Evolutionary conservation across 192 early-diverging fungal species (phyloP), one percentile per base, ranked within the genome.

Genomic region (Coemansia sp.): DNA sequence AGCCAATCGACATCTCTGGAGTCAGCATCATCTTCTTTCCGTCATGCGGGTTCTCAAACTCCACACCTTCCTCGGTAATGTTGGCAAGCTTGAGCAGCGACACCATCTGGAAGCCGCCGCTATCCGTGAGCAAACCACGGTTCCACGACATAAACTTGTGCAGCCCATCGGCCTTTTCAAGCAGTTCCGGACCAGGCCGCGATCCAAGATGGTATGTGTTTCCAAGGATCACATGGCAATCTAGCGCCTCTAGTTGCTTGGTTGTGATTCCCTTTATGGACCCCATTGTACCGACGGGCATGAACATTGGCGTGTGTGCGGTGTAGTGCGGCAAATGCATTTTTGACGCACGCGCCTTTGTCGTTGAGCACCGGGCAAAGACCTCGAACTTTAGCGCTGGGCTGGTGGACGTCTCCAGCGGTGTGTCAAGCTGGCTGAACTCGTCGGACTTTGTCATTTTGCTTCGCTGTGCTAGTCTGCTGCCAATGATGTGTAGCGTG

Each of bases 31-130:
- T 93, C 64, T 80, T 69, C 25, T 91, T 88, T 43, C 88, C 88
- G 48, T 92, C 90, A 61, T 91, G 89, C n/a, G 93, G 93, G 43
- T 89, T 91, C 59, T 88, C 86, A 66, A 94, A 94, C 70, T 92
- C 86, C 3, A 94, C 93, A 26, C 93, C 93, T 43, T 93, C 77
- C 66, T 94, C 93, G 28, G 91, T 92, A 56, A 94, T 92, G 59
- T 89, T 79, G 18, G 91, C 90, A 21, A 94, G 69, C 70, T 91
- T 92, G 30, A 94, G 84, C 30, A 94, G 71, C 18, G 93, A 94
- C 35, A 94, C 91, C 93, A 94, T 94, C 66, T 94, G 93, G 68
- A 94, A 94, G 33, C 93, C 91, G 46, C 90, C 90, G 67, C 87
- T 91, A 63, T 93, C 92, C 4, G 93, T 94, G 70, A 94, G 72